Evolutionary conservation across 495 filamentous ascomycete species (phyloP).

Genomic region (Pseudevernia furfuracea): DNA sequence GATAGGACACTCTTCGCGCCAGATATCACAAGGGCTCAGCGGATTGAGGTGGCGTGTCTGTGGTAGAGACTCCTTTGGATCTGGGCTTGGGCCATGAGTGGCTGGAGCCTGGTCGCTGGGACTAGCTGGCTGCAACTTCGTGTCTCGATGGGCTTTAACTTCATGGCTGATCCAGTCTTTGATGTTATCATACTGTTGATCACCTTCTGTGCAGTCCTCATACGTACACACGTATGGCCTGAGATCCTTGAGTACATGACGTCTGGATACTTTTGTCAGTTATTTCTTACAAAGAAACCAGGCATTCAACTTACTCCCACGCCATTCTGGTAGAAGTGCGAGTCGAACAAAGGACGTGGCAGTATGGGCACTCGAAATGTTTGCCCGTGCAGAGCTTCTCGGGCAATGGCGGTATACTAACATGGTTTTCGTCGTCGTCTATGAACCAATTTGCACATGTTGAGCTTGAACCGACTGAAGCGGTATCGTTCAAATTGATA

Average conservation of each 20-base stretch:
- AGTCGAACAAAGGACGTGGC: constrained; percentile 23
- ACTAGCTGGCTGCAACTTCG: neutral
- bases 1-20: constrained; percentile 4
- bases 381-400: neutral
- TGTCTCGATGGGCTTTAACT: neutral
- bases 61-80: neutral
- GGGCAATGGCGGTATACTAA: constrained; percentile 22
- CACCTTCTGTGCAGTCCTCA: constrained; percentile 22
- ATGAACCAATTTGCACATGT: constrained; percentile 11
- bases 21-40: neutral
- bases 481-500: constrained; percentile 3
- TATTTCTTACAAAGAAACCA: neutral
- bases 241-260: constrained; percentile 28
- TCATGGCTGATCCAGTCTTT: constrained; percentile 32
- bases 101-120: neutral
- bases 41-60: neutral
- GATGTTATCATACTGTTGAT: constrained; percentile 26
- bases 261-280: constrained; percentile 8
- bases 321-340: constrained; percentile 9
- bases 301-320: constrained; percentile 15
- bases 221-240: constrained; percentile 31
- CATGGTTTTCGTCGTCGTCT: constrained; percentile 10
- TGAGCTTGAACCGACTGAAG: constrained; percentile 16
- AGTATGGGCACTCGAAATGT: constrained; percentile 28
- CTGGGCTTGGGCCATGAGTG: neutral